Evolutionary conservation across 2,329 filamentous ascomycete species (phyloP).

Genomic region (Botrytis pseudocinerea): DNA sequence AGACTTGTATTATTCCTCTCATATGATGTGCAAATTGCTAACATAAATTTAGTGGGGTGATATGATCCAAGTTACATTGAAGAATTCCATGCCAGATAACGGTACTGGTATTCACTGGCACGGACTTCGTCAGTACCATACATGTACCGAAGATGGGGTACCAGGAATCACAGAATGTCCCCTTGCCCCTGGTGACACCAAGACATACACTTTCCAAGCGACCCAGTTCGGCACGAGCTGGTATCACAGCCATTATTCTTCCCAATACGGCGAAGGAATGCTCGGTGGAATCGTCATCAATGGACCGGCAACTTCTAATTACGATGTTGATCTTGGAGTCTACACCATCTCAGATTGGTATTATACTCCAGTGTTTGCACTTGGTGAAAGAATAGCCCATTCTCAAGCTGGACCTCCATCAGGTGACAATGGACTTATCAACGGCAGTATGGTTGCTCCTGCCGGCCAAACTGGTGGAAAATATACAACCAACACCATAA

Average conservation of each 20-base stretch:
- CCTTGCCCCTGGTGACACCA: constrained; percentile 50
- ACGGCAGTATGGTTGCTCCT: constrained; percentile 42
- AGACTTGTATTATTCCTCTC: background rate
- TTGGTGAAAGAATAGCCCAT: constrained; percentile 33
- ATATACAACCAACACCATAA: constrained; percentile 24
- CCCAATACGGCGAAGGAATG: constrained; percentile 52
- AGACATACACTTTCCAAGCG: constrained; percentile 40
- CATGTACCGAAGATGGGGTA: constrained; percentile 46
- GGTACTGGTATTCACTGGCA: constrained; percentile 47
- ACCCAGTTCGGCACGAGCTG: constrained; percentile 28
- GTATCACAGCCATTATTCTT: constrained; percentile 58
- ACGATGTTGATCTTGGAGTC: constrained; percentile 29
- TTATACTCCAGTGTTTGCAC: constrained; percentile 43
- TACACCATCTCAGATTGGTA: constrained; percentile 27
- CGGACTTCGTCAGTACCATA: constrained; percentile 47
- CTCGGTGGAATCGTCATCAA: constrained; percentile 44
- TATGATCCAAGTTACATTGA: constrained; percentile 34
- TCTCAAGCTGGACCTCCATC: constrained; percentile 7
- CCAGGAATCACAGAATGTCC: constrained; percentile 40
- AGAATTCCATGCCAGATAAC: constrained; percentile 42
- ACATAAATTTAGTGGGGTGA: constrained; percentile 37
- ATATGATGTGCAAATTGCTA: background rate
- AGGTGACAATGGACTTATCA: constrained; percentile 50
- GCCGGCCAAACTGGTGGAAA: constrained; percentile 22
- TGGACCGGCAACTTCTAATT: constrained; percentile 38